These are phyloP conservation scores for Lentinula aciculospora DNA, from an alignment of 768 basidiomycete species.

Conservation along the genomic window DNA sequence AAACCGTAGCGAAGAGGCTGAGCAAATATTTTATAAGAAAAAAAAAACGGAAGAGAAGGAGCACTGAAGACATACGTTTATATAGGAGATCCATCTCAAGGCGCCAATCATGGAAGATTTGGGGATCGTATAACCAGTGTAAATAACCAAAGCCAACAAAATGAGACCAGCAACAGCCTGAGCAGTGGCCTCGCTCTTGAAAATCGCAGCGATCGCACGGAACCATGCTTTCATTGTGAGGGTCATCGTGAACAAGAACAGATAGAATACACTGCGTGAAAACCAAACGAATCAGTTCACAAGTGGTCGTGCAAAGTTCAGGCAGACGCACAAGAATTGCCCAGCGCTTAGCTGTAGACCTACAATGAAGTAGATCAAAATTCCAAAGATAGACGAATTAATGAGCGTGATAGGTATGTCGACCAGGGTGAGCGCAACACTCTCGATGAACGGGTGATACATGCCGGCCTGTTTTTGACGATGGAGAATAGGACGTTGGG, in stretches of 20 bases:
- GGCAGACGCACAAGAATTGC: conserved; percentile 59
- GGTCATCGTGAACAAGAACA: conserved; percentile 53
- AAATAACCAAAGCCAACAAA: conserved; percentile 49
- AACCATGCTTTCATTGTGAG: conserved; percentile 75
- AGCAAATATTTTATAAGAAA: no score
- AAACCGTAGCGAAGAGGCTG: conserved; percentile 71
- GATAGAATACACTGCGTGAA: conserved; percentile 42
- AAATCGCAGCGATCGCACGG: conserved; percentile 57
- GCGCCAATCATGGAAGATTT: conserved; percentile 62
- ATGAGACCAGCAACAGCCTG: conserved; percentile 44
- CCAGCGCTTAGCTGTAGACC: conserved; percentile 45
- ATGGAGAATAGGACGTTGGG: conserved; percentile 54
- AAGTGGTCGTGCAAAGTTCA: background rate
- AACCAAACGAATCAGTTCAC: background rate
- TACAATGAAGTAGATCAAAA: conserved; percentile 60
- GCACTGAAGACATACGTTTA: conserved; percentile 37
- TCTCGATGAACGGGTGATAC: conserved; percentile 54
- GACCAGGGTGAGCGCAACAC: conserved; percentile 53
- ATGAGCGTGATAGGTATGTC: conserved; percentile 53
- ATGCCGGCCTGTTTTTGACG: conserved; percentile 56
- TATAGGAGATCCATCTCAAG: conserved; percentile 60
- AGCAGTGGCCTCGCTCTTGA: conserved; percentile 54
- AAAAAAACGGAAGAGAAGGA: background rate
- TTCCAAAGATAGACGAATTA: conserved; percentile 36
- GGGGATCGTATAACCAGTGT: conserved; percentile 56